These are phyloP conservation scores for Streptanthus diversifolius DNA, from an alignment of 345 rosid species.

Conservation along the genomic window DNA sequence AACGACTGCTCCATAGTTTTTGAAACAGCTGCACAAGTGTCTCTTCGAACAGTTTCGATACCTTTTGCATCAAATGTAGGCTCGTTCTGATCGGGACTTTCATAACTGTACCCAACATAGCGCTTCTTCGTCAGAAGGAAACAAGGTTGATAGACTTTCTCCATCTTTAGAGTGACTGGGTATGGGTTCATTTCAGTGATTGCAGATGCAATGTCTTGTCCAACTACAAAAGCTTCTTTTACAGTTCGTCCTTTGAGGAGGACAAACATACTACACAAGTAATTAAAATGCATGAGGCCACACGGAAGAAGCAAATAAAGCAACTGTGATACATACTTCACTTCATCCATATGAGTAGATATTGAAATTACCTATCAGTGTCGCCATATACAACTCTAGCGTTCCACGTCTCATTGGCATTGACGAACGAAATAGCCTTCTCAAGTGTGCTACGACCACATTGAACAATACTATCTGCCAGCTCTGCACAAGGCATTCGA, in stretches of 20 bases:
- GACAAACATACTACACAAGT: conserved; percentile 84
- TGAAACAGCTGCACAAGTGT: conserved; percentile 81
- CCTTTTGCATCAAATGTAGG: conserved; percentile 96
- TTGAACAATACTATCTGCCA: conserved; percentile 98
- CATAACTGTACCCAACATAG: conserved; percentile 93
- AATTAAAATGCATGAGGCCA: conserved; percentile 23
- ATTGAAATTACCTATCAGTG: conserved; percentile 72
- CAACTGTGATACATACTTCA: not conserved
- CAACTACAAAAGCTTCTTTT: conserved; percentile 65
- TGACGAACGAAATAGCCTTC: conserved; percentile 75
- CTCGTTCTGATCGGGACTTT: conserved; percentile 62
- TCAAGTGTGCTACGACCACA: conserved; percentile 96
- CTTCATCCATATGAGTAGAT: conserved; percentile 1
- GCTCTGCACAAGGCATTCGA: conserved; percentile 99
- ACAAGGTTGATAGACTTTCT: conserved; percentile 92
- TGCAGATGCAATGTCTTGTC: conserved; percentile 81
- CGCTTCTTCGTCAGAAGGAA: conserved; percentile 97
- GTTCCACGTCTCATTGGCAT: conserved; percentile 73
- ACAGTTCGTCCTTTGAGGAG: conserved; percentile 74
- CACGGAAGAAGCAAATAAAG: conserved; percentile 7
- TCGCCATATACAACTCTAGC: conserved; percentile 92
- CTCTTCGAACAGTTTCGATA: conserved; percentile 94
- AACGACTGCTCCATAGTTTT: conserved; percentile 89
- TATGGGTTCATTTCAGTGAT: conserved; percentile 85
- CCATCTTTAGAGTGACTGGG: conserved; percentile 91